Percentiles rank a stretch among this genome's conserved stretches.
Evolutionary conservation across 768 basidiomycete genomes (phyloP).

Genomic region (Lepiota brunneoincarnata): DNA sequence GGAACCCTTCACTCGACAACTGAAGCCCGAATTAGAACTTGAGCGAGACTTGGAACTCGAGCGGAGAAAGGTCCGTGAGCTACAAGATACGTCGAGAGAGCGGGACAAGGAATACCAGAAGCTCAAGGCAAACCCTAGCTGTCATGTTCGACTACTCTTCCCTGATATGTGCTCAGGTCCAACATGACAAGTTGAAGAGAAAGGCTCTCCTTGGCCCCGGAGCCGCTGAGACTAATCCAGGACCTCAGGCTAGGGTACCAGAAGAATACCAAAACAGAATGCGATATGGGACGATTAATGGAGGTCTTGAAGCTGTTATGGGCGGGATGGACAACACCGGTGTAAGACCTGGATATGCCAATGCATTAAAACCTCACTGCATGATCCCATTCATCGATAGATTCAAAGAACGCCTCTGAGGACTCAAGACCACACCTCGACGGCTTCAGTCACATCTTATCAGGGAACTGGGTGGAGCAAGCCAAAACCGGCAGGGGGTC

Average conservation of each 20-base stretch:
- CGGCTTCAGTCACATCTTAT: conserved; percentile 19
- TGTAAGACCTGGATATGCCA: conserved; percentile 31
- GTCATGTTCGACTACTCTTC: neutral
- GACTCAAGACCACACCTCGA: conserved; percentile 27
- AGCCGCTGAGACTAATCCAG: conserved; percentile 4
- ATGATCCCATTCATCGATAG: conserved; percentile 29
- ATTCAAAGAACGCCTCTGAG: conserved; percentile 72
- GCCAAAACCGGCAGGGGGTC: conserved; percentile 14
- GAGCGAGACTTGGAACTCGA: conserved; percentile 82
- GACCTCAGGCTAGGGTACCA: conserved; percentile 5
- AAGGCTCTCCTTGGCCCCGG: conserved; percentile 60
- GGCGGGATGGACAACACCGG: conserved; percentile 66
- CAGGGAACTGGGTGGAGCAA: conserved; percentile 14
- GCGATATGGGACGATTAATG: conserved; percentile 14
- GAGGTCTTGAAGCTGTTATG: conserved; percentile 37
- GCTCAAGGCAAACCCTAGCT: conserved; percentile 53
- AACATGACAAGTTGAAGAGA: conserved; percentile 82
- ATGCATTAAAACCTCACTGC: neutral
- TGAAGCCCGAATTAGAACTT: conserved; percentile 45
- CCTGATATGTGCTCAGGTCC: conserved; percentile 39
- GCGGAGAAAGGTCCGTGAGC: conserved; percentile 66
- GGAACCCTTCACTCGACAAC: neutral
- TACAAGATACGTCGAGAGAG: conserved; percentile 73
- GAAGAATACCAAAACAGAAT: conserved; percentile 1
- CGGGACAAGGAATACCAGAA: conserved; percentile 87